Base-by-base conservation (phyloP, 257 asterid species). In the Nicotiana knightiana region DNA sequence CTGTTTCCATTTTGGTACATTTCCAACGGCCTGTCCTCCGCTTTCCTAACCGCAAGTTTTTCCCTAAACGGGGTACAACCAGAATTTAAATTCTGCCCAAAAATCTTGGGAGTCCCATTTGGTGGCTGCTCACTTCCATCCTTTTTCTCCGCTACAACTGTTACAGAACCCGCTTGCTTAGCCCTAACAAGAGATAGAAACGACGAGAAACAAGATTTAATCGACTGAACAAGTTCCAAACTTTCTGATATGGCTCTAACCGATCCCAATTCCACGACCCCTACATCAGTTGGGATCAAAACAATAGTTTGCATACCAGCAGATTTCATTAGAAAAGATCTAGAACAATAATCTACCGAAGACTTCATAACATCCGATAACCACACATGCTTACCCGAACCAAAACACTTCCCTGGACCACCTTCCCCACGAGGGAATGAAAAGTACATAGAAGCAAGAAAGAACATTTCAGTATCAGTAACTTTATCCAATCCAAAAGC, bases 391-490 rank as follows among this genome's bases (percentile, higher is more conserved):
- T 88, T 92, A 63, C 92, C 86, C 0, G 92, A 88, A 63, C 85
- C 89, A 64, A 89, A 96, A 67, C 96, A 91, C 67, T 84, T 91
- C n/a, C 98, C 97, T 0, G 99, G 99, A 18, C 97, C 97, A 51
- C 97, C 97, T 88, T 87, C 89, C 18, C 95, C 96, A 53, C 82
- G 79, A 15, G 97, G 95, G 78, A 96, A 96, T 55, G 92, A 90
- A 30, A 96, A 96, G 86, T 94, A 94, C 98, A 96, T 96, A 0
- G 99, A 96, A 0, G 98, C 97, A 3, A 94, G 92, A 80, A 94
- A 96, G 87, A 96, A 96, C 98, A 96, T 88, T 86, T 96, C 99
- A 6, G 94, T 92, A 83, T 96, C 98, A 0, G 98, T 94, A 48
- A 93, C 97, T 87, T 85, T 88, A 86, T 96, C 99, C 91, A 95